These are phyloP conservation scores for Spathaspora girioi DNA, from an alignment of 805 yeast species.

Conservation along the genomic window DNA sequence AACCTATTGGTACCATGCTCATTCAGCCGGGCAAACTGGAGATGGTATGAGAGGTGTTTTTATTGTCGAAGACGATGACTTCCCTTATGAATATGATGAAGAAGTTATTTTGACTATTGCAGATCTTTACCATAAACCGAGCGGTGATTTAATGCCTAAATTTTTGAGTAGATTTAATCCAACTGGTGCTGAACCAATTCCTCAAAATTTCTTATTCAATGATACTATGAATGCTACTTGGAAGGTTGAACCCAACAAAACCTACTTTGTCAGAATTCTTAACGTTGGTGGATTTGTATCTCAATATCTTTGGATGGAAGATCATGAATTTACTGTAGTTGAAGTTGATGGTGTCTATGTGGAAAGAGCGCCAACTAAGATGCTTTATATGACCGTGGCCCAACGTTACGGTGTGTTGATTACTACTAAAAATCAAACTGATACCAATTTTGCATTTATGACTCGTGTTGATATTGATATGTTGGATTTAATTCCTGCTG, in stretches of 20 bases:
- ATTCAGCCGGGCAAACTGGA: constrained; percentile 83
- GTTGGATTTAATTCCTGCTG: constrained; percentile 67
- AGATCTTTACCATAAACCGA: constrained; percentile 62
- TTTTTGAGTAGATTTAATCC: constrained; percentile 70
- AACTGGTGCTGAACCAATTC: constrained; percentile 82
- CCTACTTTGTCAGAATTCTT: constrained; percentile 60
- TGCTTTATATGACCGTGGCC: constrained; percentile 69
- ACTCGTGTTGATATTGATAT: constrained; percentile 59
- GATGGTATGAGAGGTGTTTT: constrained; percentile 87
- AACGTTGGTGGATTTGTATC: constrained; percentile 74
- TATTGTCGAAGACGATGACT: constrained; percentile 62
- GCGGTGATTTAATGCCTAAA: constrained; percentile 40
- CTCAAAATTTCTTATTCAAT: constrained; percentile 62
- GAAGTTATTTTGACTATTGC: constrained; percentile 54
- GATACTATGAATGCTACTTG: constrained; percentile 59
- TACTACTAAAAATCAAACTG: constrained; percentile 44
- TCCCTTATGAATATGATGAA: constrained; percentile 60
- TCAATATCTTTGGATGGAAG: constrained; percentile 44
- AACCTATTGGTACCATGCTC: constrained; percentile 97
- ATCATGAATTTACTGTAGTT: constrained; percentile 37
- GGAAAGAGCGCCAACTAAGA: constrained; percentile 51
- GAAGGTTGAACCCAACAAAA: constrained; percentile 53
- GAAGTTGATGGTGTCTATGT: constrained; percentile 52
- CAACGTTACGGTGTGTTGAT: constrained; percentile 76
- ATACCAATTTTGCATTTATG: constrained; percentile 56